A percentile compares a stretch with the other conserved stretches of the same genome.
Conservation (phyloP, 331 rosid species). For the Acacia concinna region DNA sequence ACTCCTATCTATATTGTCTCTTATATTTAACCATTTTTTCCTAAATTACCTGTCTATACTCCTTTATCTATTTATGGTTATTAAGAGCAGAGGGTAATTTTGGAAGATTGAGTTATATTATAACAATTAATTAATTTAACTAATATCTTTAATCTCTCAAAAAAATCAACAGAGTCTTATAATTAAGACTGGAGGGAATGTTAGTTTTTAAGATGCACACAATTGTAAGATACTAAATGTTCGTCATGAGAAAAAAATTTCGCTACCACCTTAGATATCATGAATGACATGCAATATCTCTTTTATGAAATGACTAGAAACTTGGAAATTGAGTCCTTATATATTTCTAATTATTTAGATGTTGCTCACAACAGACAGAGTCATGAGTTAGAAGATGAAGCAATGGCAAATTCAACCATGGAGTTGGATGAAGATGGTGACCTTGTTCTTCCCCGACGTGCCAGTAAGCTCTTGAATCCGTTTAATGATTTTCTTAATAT, state of each 20-base stretch:
- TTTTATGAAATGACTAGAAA: not conserved
- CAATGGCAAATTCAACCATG: constrained; percentile 26
- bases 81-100: too few species aligned
- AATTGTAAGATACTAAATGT: not conserved
- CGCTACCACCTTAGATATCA: not conserved
- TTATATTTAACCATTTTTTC: too few species aligned
- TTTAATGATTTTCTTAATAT: not conserved
- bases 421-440: constrained; percentile 71
- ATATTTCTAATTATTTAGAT: constrained; percentile 37
- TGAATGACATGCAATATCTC: not conserved
- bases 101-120: too few species aligned
- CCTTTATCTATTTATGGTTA: too few species aligned
- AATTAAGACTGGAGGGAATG: too few species aligned
- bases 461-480: constrained; percentile 35
- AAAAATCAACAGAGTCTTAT: too few species aligned
- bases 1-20: too few species aligned
- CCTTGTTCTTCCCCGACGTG: constrained; percentile 71
- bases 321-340: constrained; percentile 7
- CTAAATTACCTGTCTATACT: too few species aligned
- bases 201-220: not conserved
- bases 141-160: too few species aligned
- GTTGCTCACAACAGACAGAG: constrained; percentile 31
- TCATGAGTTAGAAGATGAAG: constrained; percentile 32
- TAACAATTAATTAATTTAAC: too few species aligned
- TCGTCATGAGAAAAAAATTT: not conserved